Evolutionary conservation across 306 rosid species (phyloP).

Genomic region (Herpetospermum pedunculosum): DNA sequence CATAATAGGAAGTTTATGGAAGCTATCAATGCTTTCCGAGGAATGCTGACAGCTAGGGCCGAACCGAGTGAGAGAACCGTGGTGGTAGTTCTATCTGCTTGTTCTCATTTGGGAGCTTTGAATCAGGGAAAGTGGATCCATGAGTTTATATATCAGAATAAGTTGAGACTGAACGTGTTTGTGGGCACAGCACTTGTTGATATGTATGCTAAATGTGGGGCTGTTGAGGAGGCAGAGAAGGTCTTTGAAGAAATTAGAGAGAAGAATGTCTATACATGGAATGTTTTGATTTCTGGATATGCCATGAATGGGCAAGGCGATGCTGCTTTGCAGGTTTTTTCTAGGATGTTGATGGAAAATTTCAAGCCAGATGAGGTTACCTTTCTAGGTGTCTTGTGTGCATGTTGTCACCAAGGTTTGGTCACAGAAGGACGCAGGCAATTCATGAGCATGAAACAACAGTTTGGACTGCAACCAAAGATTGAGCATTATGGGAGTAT

Average conservation of each 20-base stretch:
- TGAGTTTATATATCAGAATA: slow-evolving; percentile 2
- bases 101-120: slow-evolving; percentile 12
- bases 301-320: slow-evolving; percentile 12
- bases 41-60: slow-evolving; percentile 4
- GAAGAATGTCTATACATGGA: slow-evolving; percentile 5
- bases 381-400: slow-evolving; percentile 6
- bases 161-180: slow-evolving; percentile 10
- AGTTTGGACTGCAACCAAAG: slow-evolving; percentile 5
- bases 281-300: slow-evolving; percentile 12
- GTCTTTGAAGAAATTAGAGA: slow-evolving; percentile 4
- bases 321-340: slow-evolving; percentile 9
- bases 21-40: slow-evolving; percentile 7
- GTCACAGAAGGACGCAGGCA: slow-evolving; percentile 8
- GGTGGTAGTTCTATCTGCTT: slow-evolving; percentile 12
- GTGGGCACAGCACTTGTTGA: slow-evolving; percentile 13
- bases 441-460: slow-evolving; percentile 7
- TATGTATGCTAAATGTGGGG: slow-evolving; percentile 16
- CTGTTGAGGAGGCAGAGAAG: slow-evolving; percentile 9
- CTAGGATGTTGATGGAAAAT: slow-evolving; percentile 10
- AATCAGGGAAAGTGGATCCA: slow-evolving; percentile 13
- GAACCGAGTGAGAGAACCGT: slow-evolving; percentile 9
- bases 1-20: slow-evolving; percentile 8
- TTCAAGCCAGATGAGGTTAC: slow-evolving; percentile 8
- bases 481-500: slow-evolving; percentile 14
- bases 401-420: slow-evolving; percentile 17